These are phyloP conservation scores for Yamadazyma friedrichii DNA, from an alignment of 1,139 yeast genomes.

Conservation along the genomic window DNA sequence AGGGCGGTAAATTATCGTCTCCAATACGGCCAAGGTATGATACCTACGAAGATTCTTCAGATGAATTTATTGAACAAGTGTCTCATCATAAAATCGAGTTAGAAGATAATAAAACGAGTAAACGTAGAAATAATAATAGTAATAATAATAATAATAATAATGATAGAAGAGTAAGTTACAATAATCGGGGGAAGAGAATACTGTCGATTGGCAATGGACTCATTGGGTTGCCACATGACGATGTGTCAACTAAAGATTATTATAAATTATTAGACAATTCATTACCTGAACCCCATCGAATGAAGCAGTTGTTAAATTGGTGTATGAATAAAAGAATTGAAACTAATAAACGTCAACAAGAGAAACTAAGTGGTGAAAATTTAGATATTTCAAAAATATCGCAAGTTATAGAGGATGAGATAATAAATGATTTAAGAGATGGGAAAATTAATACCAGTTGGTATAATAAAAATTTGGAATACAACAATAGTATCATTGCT, in stretches of 20 bases:
- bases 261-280: slow-evolving; percentile 62
- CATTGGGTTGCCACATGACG: slow-evolving; percentile 65
- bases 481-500: slow-evolving; percentile 18
- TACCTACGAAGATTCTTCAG: slow-evolving; percentile 14
- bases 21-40: slow-evolving; percentile 22
- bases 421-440: slow-evolving; percentile 55
- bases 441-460: slow-evolving; percentile 66
- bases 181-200: slow-evolving; percentile 66
- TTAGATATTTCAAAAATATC: slow-evolving; percentile 53
- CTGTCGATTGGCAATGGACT: slow-evolving; percentile 78
- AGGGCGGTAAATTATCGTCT: slow-evolving; percentile 22
- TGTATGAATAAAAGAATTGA: slow-evolving; percentile 54
- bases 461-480: slow-evolving; percentile 47
- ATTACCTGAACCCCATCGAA: slow-evolving; percentile 69
- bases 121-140: slow-evolving; percentile 3
- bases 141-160: slow-evolving; percentile 3
- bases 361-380: slow-evolving; percentile 27
- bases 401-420: slow-evolving; percentile 63
- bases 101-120: slow-evolving; percentile 8
- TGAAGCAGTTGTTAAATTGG: slow-evolving; percentile 73
- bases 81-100: slow-evolving; percentile 25
- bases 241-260: slow-evolving; percentile 55
- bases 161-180: slow-evolving; percentile 49
- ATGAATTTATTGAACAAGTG: slow-evolving; percentile 31
- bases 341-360: slow-evolving; percentile 36